Evolutionary conservation across 192 early-diverging fungal species (phyloP), one percentile per base, ranked within the genome.

Genomic region (Coemansia sp.): DNA sequence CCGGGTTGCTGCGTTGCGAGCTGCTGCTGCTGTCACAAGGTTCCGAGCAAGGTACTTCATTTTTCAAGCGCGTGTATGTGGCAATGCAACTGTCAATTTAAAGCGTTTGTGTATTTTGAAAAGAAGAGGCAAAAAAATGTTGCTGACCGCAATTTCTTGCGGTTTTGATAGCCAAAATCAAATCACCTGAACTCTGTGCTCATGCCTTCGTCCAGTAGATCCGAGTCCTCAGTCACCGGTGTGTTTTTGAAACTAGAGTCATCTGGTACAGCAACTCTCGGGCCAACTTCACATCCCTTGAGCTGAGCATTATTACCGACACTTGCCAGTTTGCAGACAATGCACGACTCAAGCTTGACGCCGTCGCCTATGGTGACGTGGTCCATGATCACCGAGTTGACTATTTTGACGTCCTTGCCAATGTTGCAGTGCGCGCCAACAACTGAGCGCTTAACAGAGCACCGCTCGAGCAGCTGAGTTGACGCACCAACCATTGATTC

Each of bases 371-470:
- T 85, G 5, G 93, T 87, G 9, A 90, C 89, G 65, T 97, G 85
- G 73, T 99, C 96, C 94, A 97, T 95, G 44, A 99, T 81, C 40
- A 99, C 87, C n/a, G 90, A 96, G 73, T 94, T 94, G 42, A 85
- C 83, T 64, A 99, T 93, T 69, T 98, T 97, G 70, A 96, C 94
- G 58, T 94, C 92, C 72, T 92, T 93, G 22, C 97, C 97, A 82
- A 99, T 94, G n/a, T 85, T 72, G 64, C 94, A 92, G 77, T 98
- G 95, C 21, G 90, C 85, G 36, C 97, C 97, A 48, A 99, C 88
- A 14, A 94, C 87, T 17, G 94, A 93, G 60, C 91, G 92, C 77
- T 98, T 97, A 48, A 99, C 87, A 4, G 89, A 89, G n/a, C 92
- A 91, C 21, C 92, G 84, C 60, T 98, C 95, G 38, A 88, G 94